phyloP scores from a whole-genome alignment of 805 yeast genomes.

The Metschnikowia chrysomelidarum region DNA sequence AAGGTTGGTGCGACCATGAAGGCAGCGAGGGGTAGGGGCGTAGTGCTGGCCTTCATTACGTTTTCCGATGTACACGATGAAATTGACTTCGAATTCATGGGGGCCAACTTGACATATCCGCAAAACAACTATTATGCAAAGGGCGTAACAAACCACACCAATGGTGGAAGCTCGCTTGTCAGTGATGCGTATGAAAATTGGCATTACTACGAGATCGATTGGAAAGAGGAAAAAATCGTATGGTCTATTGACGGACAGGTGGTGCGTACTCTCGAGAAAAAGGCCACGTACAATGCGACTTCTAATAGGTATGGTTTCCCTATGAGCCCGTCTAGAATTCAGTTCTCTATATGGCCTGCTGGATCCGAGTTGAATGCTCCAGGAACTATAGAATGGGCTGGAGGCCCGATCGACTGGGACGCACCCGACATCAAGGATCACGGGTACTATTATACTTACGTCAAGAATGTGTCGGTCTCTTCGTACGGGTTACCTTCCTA shows the following conservation, averaged over 20 bases:
- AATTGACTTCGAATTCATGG: slow-evolving; percentile 85
- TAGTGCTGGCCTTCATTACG: slow-evolving; percentile 76
- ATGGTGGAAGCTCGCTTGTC: slow-evolving; percentile 44
- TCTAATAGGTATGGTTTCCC: slow-evolving; percentile 56
- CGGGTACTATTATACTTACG: slow-evolving; percentile 77
- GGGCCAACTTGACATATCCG: slow-evolving; percentile 61
- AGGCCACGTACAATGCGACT: slow-evolving; percentile 64
- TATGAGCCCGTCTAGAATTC: slow-evolving; percentile 73
- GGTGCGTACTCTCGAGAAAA: slow-evolving; percentile 62
- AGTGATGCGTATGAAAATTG: slow-evolving; percentile 61
- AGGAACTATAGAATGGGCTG: slow-evolving; percentile 83
- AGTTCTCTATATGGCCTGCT: slow-evolving; percentile 78
- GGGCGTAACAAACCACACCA: slow-evolving; percentile 68
- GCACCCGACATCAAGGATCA: slow-evolving; percentile 65
- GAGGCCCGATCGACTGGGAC: slow-evolving; percentile 85
- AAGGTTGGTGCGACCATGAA: slow-evolving; percentile 66
- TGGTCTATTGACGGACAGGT: slow-evolving; percentile 74
- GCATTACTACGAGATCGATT: slow-evolving; percentile 76
- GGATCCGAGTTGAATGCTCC: slow-evolving; percentile 51
- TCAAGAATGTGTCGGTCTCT: slow-evolving; percentile 58
- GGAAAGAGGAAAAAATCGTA: slow-evolving; percentile 67
- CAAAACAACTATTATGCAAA: slow-evolving; percentile 81
- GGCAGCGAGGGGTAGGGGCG: slow-evolving; percentile 76
- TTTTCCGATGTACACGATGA: slow-evolving; percentile 88
- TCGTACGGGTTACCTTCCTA: slow-evolving; percentile 73